phyloP scores from a whole-genome alignment of 768 basidiomycete genomes.

The Suillus bovinus region DNA sequence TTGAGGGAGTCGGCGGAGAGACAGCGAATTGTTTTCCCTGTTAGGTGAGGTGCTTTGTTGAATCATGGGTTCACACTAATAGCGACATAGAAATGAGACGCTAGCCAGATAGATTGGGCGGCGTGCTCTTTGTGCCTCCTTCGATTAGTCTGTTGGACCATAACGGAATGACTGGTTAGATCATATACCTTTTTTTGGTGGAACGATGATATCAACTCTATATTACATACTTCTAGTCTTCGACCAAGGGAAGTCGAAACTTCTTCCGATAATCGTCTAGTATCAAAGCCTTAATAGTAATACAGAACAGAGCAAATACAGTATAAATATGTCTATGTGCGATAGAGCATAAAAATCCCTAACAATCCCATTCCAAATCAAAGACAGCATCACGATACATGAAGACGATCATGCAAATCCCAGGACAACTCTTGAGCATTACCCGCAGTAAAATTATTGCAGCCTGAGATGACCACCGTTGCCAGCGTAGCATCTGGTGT shows the following conservation, averaged over 20 bases:
- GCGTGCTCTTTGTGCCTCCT: too few species aligned
- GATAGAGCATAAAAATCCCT: not conserved
- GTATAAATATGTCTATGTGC: conserved; percentile 1
- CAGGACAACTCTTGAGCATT: conserved; percentile 27
- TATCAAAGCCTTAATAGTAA: not conserved
- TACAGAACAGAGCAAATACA: conserved; percentile 2
- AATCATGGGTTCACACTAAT: not conserved
- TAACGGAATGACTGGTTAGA: not conserved
- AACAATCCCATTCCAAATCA: conserved; percentile 6
- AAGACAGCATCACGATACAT: conserved; percentile 19
- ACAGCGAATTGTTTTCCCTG: conserved; percentile 33
- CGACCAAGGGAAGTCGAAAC: not conserved
- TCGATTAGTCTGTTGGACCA: not conserved
- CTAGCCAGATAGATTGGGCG: not conserved
- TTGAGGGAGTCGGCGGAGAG: conserved; percentile 40
- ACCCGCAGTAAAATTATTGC: conserved; percentile 20
- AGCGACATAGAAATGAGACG: not conserved
- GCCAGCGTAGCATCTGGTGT: conserved; percentile 30
- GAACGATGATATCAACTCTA: too few species aligned
- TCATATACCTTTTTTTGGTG: not conserved
- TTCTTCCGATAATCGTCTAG: not conserved
- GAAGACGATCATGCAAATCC: conserved; percentile 26
- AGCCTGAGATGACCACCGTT: conserved; percentile 27
- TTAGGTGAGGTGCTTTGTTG: not conserved
- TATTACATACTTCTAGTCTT: not conserved